A percentile compares a stretch with the other conserved stretches of the same genome.
phyloP scores from a whole-genome alignment of 75 land plant species.

The Pinus albicaulis region DNA sequence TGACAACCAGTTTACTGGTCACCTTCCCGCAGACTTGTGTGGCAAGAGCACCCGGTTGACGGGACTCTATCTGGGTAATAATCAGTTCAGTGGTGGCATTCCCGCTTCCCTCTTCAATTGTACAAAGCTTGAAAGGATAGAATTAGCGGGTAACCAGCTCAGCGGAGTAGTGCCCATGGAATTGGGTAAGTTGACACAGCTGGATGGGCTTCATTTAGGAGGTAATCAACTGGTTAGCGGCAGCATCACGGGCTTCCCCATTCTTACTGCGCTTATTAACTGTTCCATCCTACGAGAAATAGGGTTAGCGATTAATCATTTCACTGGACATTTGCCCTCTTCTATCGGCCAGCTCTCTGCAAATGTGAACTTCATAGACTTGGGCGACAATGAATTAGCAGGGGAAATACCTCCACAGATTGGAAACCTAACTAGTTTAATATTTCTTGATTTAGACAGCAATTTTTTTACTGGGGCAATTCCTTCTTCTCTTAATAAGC shows the following conservation, averaged over 20 bases:
- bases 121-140: neutral
- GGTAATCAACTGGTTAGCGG: neutral
- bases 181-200: neutral
- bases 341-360: neutral
- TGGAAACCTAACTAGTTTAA: neutral
- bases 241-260: neutral
- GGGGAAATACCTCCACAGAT: neutral
- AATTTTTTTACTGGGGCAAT: neutral
- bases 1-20: constrained; percentile 12
- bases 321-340: neutral
- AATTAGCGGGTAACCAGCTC: neutral
- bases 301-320: neutral
- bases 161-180: neutral
- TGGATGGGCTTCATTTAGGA: neutral
- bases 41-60: neutral
- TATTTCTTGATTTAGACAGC: neutral
- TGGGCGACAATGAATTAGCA: no score
- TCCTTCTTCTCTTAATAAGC: neutral
- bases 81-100: neutral
- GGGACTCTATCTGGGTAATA: constrained; percentile 1
- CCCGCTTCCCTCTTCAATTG: neutral
- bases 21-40: constrained; percentile 7
- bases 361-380: neutral
- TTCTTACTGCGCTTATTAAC: neutral
- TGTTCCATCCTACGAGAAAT: neutral